Conservation (phyloP, 2,329 filamentous ascomycete species). For the Apiospora rasikravindrae region DNA sequence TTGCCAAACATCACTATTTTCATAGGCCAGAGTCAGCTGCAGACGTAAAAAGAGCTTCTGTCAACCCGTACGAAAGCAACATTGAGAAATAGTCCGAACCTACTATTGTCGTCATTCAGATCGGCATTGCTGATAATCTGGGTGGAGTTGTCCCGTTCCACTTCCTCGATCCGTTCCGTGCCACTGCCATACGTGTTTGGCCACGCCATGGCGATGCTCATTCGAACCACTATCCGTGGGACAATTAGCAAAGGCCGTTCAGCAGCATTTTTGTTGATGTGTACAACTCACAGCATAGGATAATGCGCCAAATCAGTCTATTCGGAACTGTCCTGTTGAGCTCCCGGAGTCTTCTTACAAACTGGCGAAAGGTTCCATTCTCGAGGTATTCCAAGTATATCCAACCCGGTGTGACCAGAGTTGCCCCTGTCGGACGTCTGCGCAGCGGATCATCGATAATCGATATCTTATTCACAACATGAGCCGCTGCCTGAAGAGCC, state of each 20-base stretch:
- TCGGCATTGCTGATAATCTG: neutral
- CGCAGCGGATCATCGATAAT: neutral
- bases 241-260: neutral
- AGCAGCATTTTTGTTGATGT: neutral
- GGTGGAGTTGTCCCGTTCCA: neutral
- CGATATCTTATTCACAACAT: neutral
- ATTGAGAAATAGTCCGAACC: neutral
- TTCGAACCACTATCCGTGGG: neutral
- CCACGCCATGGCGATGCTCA: conserved; percentile 3
- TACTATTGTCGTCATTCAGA: neutral
- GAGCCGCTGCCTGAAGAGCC: neutral
- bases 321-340: neutral
- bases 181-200: neutral
- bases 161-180: neutral
- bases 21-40: neutral
- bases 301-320: neutral
- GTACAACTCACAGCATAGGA: neutral
- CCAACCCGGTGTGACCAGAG: neutral
- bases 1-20: neutral
- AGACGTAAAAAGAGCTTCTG: neutral
- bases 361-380: neutral
- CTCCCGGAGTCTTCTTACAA: neutral
- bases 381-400: conserved; percentile 5
- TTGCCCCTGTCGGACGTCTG: neutral
- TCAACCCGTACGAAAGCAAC: neutral